Evolutionary conservation across 306 rosid genomes (phyloP), one percentile per base, ranked within the genome.

Genomic region (Malus sieversii): DNA sequence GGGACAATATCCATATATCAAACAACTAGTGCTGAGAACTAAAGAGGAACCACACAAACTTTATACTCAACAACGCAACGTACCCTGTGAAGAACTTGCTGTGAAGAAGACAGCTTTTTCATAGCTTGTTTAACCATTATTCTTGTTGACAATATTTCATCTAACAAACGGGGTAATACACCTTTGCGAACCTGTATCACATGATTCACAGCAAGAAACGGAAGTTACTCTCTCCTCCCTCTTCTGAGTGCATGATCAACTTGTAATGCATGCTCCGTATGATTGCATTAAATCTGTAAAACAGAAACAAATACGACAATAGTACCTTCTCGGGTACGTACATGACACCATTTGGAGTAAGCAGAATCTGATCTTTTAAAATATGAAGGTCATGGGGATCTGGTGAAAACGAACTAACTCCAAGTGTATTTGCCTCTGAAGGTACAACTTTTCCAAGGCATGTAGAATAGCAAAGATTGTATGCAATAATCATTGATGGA

Each of bases 401-500:
- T 12, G 88, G 97, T 75, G 90, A 90, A 88, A 78, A 92, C 68
- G 93, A 80, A 87, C 88, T 84, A 72, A 94, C 96, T 64, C 97
- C 98, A 45, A 94, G 92, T 8, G 85, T 87, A 86, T 90, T 87
- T 82, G 79, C 72, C 89, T 90, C 87, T 51, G 96, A 81, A 68
- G 92, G 76, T 7, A 61, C 75, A 81, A 88, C 87, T 82, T 92
- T 94, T 55, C 98, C 98, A 59, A 94, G 90, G 87, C 97, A 90
- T 27, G 98, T 88, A 82, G 92, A 92, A 86, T 90, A 94, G 86
- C 95, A 94, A 79, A 94, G 96, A 78, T 94, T 94, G 87, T 92
- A 94, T 73, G 95, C 98, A 77, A 94, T 94, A 76, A 94, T 94
- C 98, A 92, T 94, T 46, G 96, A 90, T n/a, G 98, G 97, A 89